Evolutionary conservation across 2,329 filamentous ascomycete genomes (phyloP).

Genomic region (Teratosphaeria viscida): DNA sequence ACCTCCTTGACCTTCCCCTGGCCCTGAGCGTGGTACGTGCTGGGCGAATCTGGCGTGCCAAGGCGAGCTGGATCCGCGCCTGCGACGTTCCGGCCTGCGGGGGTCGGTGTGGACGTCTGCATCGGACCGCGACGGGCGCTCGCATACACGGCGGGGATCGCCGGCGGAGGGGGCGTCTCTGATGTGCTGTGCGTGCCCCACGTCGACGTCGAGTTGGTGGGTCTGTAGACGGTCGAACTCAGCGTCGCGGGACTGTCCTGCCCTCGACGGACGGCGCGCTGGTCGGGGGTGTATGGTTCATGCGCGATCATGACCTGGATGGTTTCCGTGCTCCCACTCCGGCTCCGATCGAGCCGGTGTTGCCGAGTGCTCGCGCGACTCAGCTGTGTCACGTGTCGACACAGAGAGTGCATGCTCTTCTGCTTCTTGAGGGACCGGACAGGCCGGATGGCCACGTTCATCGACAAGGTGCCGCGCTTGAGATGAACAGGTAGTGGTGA

Average conservation of each 20-base stretch:
- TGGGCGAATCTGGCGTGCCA: constrained; percentile 10
- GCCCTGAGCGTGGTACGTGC: background rate
- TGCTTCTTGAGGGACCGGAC: constrained; percentile 22
- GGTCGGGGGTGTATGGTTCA: constrained; percentile 10
- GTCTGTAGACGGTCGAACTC: constrained; percentile 1
- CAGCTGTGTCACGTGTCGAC: constrained; percentile 14
- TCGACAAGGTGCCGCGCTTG: constrained; percentile 24
- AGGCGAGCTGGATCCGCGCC: constrained; percentile 1
- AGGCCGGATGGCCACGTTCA: constrained; percentile 17
- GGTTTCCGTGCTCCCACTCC: constrained; percentile 32
- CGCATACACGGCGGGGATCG: background rate
- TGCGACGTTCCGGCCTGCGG: background rate
- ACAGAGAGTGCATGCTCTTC: constrained; percentile 23
- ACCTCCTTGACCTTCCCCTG: background rate
- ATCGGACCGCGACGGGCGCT: constrained; percentile 4
- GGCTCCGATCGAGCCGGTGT: constrained; percentile 8
- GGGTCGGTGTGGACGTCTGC: constrained; percentile 5
- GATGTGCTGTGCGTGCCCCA: background rate
- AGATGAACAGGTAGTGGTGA: constrained; percentile 20
- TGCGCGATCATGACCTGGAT: constrained; percentile 20
- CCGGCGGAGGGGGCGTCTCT: background rate
- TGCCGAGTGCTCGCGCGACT: constrained; percentile 5
- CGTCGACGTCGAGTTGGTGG: constrained; percentile 2
- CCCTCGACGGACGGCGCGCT: constrained; percentile 1
- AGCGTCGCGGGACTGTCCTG: constrained; percentile 1